Evolutionary conservation across 208 protist species (phyloP).

Genomic region (Crithidia expoeki): DNA sequence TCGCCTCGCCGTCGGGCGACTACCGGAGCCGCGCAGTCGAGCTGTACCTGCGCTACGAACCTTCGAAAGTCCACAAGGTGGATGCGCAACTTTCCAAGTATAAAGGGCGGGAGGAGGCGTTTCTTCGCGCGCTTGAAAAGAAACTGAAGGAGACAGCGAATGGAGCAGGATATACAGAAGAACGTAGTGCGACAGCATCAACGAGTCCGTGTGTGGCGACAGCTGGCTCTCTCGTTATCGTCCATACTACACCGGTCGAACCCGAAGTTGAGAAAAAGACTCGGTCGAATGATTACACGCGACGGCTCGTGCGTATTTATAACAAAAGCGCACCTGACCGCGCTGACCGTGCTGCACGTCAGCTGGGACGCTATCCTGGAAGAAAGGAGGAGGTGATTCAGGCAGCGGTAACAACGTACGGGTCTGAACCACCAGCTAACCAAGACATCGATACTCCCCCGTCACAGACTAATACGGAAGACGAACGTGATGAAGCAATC

Average conservation of each 20-base stretch:
- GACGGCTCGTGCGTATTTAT: conserved; percentile 40
- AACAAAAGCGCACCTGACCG: conserved; percentile 35
- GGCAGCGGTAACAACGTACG: conserved; percentile 33
- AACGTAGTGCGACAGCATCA: not conserved
- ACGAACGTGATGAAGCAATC: not conserved
- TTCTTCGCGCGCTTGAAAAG: conserved; percentile 32
- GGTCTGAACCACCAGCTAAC: conserved; percentile 2
- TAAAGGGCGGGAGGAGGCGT: conserved; percentile 36
- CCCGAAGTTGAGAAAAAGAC: not conserved
- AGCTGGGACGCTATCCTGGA: conserved; percentile 55
- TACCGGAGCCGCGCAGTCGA: conserved; percentile 17
- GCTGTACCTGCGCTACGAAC: conserved; percentile 37
- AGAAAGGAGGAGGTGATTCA: conserved; percentile 57
- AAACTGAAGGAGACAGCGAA: conserved; percentile 15
- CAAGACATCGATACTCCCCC: too few relatives aligned
- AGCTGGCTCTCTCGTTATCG: not conserved
- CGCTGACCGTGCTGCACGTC: conserved; percentile 26
- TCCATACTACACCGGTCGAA: not conserved
- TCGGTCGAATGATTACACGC: conserved; percentile 16
- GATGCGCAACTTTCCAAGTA: conserved; percentile 36
- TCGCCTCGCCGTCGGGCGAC: not conserved
- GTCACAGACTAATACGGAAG: not conserved
- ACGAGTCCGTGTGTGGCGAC: not conserved
- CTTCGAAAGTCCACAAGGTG: conserved; percentile 39
- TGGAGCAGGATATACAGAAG: not conserved